A percentile compares a stretch with the other conserved stretches of the same genome.
Conservation (phyloP, 169 alveolate species). For the Plasmodium knowlesi region DNA sequence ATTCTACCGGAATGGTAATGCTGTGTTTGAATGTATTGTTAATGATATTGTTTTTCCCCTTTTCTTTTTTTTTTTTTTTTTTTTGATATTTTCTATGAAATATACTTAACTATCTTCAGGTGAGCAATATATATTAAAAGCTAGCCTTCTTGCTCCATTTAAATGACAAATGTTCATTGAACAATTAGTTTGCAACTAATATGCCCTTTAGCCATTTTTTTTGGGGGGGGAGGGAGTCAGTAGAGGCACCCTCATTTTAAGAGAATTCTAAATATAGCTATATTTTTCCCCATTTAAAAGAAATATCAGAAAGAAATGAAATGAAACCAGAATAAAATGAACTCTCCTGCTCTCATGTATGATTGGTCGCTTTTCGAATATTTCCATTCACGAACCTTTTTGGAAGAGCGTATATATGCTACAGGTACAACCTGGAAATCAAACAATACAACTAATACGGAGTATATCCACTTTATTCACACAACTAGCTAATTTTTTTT, state of each 20-base stretch:
- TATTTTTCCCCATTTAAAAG: not conserved
- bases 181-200: not conserved
- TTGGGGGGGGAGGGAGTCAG: not conserved
- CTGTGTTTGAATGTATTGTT: not conserved
- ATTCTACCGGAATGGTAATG: not conserved
- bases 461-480: not conserved
- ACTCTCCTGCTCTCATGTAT: not conserved
- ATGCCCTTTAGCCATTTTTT: not conserved
- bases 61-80: not conserved
- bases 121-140: not conserved
- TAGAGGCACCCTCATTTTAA: not conserved
- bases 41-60: not conserved
- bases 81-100: not conserved
- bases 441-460: not conserved
- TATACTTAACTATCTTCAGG: not conserved
- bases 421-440: not conserved
- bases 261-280: not conserved
- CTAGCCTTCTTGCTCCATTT: not conserved
- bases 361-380: not conserved
- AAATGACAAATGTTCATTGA: not conserved
- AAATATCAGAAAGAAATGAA: not conserved
- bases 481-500: not conserved
- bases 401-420: not conserved
- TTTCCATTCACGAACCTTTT: not conserved
- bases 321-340: not conserved